phyloP scores from a whole-genome alignment of 2,329 filamentous ascomycete genomes.

The Aspergillus awamori region DNA sequence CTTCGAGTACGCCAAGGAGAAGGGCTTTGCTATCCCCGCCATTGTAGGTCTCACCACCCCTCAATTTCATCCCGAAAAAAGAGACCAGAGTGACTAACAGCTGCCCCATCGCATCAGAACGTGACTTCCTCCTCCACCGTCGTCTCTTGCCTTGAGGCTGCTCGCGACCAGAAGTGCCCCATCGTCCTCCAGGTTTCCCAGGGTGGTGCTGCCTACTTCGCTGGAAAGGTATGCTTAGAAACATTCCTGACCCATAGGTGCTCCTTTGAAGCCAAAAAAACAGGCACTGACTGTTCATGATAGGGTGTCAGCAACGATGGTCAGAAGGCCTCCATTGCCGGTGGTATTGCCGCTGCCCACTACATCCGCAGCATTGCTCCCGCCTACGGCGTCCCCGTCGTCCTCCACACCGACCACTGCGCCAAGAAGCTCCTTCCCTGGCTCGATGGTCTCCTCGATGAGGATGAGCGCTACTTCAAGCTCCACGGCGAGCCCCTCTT shows the following conservation, averaged over 20 bases:
- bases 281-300: slow-evolving; percentile 7
- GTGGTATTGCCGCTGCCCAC: slow-evolving; percentile 85
- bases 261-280: background rate
- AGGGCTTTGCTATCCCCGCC: slow-evolving; percentile 85
- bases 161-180: slow-evolving; percentile 85
- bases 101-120: slow-evolving; percentile 57
- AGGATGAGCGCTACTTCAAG: slow-evolving; percentile 96
- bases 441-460: slow-evolving; percentile 94
- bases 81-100: background rate
- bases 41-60: slow-evolving; percentile 56
- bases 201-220: slow-evolving; percentile 91
- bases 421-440: slow-evolving; percentile 99
- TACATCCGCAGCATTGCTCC: slow-evolving; percentile 90
- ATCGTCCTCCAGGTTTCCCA: slow-evolving; percentile 93
- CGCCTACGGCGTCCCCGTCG: slow-evolving; percentile 82
- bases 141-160: slow-evolving; percentile 89
- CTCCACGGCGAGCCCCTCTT: slow-evolving; percentile 87
- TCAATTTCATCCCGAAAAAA: background rate
- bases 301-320: slow-evolving; percentile 76
- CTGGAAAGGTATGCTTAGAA: slow-evolving; percentile 67
- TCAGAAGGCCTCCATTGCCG: slow-evolving; percentile 86
- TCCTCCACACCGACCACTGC: slow-evolving; percentile 97
- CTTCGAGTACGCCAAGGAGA: slow-evolving; percentile 87
- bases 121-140: slow-evolving; percentile 90
- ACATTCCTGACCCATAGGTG: background rate